phyloP scores from a whole-genome alignment of 1,139 yeast species.

The Schizosaccharomyces versatilis region DNA sequence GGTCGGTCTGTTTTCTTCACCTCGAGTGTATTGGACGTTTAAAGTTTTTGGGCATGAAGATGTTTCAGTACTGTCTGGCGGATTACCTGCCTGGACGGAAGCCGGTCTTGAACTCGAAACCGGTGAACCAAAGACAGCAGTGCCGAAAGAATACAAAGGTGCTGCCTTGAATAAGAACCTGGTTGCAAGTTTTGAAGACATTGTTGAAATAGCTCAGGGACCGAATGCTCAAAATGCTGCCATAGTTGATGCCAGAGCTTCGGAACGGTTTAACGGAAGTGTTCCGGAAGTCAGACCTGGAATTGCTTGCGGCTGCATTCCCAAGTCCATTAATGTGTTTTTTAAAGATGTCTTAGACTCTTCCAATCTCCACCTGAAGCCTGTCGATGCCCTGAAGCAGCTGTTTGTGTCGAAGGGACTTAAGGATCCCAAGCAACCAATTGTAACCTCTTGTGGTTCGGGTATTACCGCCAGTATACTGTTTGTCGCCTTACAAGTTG shows the following conservation, averaged over 20 bases:
- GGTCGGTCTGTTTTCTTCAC: slow-evolving; percentile 64
- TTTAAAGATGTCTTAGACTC: slow-evolving; percentile 36
- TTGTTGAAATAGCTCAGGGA: not conserved
- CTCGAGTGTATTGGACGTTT: slow-evolving; percentile 82
- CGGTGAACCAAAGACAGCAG: not conserved
- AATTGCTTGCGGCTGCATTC: slow-evolving; percentile 69
- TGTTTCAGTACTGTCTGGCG: slow-evolving; percentile 31
- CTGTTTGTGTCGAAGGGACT: slow-evolving; percentile 25
- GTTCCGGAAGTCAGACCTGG: slow-evolving; percentile 81
- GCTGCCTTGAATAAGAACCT: not conserved
- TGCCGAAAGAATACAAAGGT: not conserved
- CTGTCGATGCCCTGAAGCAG: slow-evolving; percentile 25
- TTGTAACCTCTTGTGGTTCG: slow-evolving; percentile 79
- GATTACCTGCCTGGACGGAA: not conserved
- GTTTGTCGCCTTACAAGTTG: not conserved
- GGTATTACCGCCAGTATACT: slow-evolving; percentile 23
- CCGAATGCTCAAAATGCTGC: not conserved
- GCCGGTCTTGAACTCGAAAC: not conserved
- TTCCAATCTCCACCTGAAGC: slow-evolving; percentile 27
- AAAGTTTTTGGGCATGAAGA: slow-evolving; percentile 49
- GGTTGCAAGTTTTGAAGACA: slow-evolving; percentile 1
- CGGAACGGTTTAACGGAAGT: slow-evolving; percentile 26
- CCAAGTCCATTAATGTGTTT: slow-evolving; percentile 57
- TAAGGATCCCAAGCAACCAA: slow-evolving; percentile 27
- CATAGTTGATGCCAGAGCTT: slow-evolving; percentile 1